Percentiles rank a stretch among this genome's conserved stretches.
Conservation (phyloP, 495 filamentous ascomycete genomes). For the Rhypophila decipiens region DNA sequence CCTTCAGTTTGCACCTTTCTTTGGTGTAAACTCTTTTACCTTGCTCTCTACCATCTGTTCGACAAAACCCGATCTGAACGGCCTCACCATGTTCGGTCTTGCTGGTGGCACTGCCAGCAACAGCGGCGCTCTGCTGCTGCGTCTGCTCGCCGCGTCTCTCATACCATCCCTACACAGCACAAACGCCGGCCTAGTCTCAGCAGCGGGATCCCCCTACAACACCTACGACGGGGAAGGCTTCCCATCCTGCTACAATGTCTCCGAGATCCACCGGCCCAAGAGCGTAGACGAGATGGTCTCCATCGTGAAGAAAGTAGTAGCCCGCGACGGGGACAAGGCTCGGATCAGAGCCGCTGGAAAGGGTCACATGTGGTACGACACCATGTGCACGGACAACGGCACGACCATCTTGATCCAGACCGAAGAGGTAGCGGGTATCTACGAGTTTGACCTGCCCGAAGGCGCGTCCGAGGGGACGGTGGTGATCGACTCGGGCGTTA, state of each 20-base stretch:
- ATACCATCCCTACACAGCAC: neutral
- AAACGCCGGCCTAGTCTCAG: neutral
- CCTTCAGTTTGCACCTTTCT: no score
- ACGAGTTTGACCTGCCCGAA: slow-evolving; percentile 29
- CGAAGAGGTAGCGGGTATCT: slow-evolving; percentile 36
- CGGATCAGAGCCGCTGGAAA: slow-evolving; percentile 41
- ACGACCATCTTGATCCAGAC: slow-evolving; percentile 40
- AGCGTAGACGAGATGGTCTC: slow-evolving; percentile 36
- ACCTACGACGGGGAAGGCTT: slow-evolving; percentile 46
- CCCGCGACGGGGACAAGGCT: slow-evolving; percentile 22
- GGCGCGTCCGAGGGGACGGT: slow-evolving; percentile 32
- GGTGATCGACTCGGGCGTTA: slow-evolving; percentile 42
- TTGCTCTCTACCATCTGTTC: no score
- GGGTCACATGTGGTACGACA: slow-evolving; percentile 48
- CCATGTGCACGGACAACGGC: slow-evolving; percentile 38
- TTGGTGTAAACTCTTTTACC: no score
- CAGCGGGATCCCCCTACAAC: no score
- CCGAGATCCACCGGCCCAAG: slow-evolving; percentile 34
- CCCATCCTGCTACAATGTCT: slow-evolving; percentile 39
- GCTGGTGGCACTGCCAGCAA: no score
- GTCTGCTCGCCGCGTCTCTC: neutral
- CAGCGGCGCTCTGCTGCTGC: neutral
- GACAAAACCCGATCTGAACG: no score
- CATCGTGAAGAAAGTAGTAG: slow-evolving; percentile 23
- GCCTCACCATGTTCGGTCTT: no score